Percentiles rank a stretch among this genome's conserved stretches.
Evolutionary conservation across 169 alveolate species (phyloP).

Genomic region (Plasmodium sp.): DNA sequence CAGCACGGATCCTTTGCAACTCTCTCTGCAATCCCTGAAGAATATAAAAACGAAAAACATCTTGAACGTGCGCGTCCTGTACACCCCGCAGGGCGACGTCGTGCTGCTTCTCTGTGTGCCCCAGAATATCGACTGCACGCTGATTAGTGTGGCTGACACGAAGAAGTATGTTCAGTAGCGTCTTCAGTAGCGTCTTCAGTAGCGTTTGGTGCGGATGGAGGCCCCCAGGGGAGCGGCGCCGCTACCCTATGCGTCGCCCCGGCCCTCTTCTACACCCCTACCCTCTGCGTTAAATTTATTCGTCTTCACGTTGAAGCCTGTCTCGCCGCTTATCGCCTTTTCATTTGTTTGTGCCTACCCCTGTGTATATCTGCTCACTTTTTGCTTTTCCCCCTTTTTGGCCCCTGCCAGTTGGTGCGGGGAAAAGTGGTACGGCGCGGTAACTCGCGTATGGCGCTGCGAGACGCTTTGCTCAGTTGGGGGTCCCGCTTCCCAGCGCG

Average conservation of each 20-base stretch:
- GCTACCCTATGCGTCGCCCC: not conserved
- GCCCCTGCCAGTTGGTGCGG: not conserved
- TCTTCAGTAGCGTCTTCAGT: not conserved
- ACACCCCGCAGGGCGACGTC: not conserved
- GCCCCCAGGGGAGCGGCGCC: not conserved
- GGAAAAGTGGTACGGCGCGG: not conserved
- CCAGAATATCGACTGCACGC: not conserved
- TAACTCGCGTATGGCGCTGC: not conserved
- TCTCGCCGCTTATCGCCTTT: not conserved
- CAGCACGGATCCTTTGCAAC: not conserved
- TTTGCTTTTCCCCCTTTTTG: not conserved
- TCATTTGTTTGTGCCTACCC: not conserved
- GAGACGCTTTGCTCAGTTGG: not conserved
- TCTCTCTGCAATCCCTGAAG: not conserved
- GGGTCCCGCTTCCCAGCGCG: not conserved
- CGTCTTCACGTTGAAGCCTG: not conserved
- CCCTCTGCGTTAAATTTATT: not conserved
- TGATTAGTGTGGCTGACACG: constrained; percentile 39
- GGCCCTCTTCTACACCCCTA: not conserved
- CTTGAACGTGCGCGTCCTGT: not conserved
- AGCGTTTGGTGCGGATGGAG: not conserved
- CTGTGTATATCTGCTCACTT: not conserved
- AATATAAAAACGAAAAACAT: constrained; percentile 3
- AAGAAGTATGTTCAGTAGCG: constrained; percentile 4
- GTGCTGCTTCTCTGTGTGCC: constrained; percentile 27